Base-by-base conservation (phyloP, 2,329 filamentous ascomycete species). In the Hirsutella thompsonii region DNA sequence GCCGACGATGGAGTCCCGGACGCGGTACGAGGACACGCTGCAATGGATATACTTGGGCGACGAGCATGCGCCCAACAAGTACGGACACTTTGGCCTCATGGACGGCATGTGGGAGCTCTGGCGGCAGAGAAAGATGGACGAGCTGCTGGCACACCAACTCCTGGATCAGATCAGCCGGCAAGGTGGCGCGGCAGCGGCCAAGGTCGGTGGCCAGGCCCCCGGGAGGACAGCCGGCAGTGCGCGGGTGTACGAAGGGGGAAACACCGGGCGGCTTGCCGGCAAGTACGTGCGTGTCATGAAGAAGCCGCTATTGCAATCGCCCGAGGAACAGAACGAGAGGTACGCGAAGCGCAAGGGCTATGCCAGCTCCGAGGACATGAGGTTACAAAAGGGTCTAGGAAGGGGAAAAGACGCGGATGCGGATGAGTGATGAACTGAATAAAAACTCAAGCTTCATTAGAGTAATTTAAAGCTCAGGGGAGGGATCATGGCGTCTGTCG, bases 71-170 rank as follows among this genome's bases (percentile, higher is more conserved):
- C 58, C 67, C 29, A 70, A 70, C 47, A 81, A 82, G 57, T 81
- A 78, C 52, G 82, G 81, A 1, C 58, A 70, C 39, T 67, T 72
- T 47, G 78, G 81, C 21, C 66, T 90, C 29, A 71, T 88, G 48
- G 81, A 87, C 49, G 74, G 80, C 44, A 58, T 93, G 37, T 98
- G 92, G 92, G 69, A 73, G 45, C 65, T 79, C 19, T 98, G 92
- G 90, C 76, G 85, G 44, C 76, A 79, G 54, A 70, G 75, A 41
- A 94, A 94, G 68, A 84, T 96, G 49, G 88, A 96, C 53, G 92
- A 96, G 68, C 67, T 94, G 40, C 68, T 98, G 42, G 79, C 86
- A 0, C 79, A 75, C 44, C 75, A 78, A 49, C 64, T 98, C 39
- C 66, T 96, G 44, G 76, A 84, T 52, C 61, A 81, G 36, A 63